phyloP scores from a whole-genome alignment of 495 filamentous ascomycete species.

The Daldinia grandis region DNA sequence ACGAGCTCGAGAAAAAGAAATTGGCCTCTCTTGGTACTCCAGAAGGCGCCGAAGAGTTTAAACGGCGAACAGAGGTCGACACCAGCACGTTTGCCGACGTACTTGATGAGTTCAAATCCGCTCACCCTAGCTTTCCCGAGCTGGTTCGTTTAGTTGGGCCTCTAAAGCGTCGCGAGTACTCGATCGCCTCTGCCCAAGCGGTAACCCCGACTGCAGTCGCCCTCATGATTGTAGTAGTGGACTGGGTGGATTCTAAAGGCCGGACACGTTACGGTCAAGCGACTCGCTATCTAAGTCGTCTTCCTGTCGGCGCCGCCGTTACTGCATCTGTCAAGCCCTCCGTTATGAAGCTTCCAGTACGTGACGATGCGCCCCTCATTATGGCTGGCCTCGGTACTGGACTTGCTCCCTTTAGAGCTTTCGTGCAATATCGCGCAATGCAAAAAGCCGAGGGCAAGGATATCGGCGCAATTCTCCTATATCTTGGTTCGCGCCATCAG shows the following conservation, averaged over 20 bases:
- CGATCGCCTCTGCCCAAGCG: slow-evolving; percentile 93
- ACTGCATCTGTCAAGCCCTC: slow-evolving; percentile 96
- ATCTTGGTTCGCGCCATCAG: slow-evolving; percentile 96
- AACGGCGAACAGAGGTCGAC: slow-evolving; percentile 91
- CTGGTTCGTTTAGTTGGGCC: slow-evolving; percentile 88
- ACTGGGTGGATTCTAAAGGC: slow-evolving; percentile 88
- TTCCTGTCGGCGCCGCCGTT: slow-evolving; percentile 76
- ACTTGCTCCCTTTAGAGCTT: slow-evolving; percentile 96
- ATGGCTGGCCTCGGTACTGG: slow-evolving; percentile 99
- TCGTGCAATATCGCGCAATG: slow-evolving; percentile 97
- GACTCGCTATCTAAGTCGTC: slow-evolving; percentile 81
- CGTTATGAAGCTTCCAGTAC: slow-evolving; percentile 91
- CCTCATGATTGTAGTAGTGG: slow-evolving; percentile 98
- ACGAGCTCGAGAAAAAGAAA: slow-evolving; percentile 81
- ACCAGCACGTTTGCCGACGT: slow-evolving; percentile 93
- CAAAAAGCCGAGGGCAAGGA: slow-evolving; percentile 94
- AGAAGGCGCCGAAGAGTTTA: slow-evolving; percentile 93
- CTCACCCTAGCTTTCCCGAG: slow-evolving; percentile 89
- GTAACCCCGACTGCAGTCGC: slow-evolving; percentile 85
- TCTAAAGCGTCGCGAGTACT: slow-evolving; percentile 96
- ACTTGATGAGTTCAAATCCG: slow-evolving; percentile 85
- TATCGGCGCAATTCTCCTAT: slow-evolving; percentile 91
- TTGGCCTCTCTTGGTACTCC: slow-evolving; percentile 79
- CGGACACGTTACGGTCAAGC: slow-evolving; percentile 92
- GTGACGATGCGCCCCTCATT: slow-evolving; percentile 88